These are phyloP conservation scores for Excoecaria agallocha DNA, from an alignment of 345 rosid genomes.

Conservation along the genomic window DNA sequence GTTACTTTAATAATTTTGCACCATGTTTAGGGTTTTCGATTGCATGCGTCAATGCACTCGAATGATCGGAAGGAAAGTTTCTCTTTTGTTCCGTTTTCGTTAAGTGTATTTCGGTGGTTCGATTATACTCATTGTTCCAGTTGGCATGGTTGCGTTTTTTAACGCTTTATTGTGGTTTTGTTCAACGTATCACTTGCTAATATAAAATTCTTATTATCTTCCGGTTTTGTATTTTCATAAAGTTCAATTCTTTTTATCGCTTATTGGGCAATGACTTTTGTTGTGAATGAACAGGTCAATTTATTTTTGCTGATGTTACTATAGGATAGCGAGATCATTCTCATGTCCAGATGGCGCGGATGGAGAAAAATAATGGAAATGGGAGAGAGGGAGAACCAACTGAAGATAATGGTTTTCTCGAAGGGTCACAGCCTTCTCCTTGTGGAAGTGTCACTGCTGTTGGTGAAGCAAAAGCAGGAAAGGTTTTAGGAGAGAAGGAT, in stretches of 20 bases:
- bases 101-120: background rate
- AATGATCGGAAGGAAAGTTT: background rate
- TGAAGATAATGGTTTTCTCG: constrained; percentile 65
- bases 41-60: background rate
- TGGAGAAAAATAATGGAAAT: constrained; percentile 50
- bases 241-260: background rate
- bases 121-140: background rate
- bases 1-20: background rate
- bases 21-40: constrained; percentile 3
- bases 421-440: constrained; percentile 51
- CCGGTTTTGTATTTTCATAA: background rate
- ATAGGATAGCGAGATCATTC: constrained; percentile 29
- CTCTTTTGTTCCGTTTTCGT: background rate
- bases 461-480: constrained; percentile 33
- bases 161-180: background rate
- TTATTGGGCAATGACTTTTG: background rate
- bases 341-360: constrained; percentile 51
- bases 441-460: constrained; percentile 36
- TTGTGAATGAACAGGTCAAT: background rate
- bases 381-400: constrained; percentile 46
- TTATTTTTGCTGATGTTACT: constrained; percentile 2
- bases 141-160: background rate
- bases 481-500: constrained; percentile 61
- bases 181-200: background rate
- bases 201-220: background rate